Conservation (phyloP, 768 basidiomycete genomes). For the Suillus tomentosus region DNA sequence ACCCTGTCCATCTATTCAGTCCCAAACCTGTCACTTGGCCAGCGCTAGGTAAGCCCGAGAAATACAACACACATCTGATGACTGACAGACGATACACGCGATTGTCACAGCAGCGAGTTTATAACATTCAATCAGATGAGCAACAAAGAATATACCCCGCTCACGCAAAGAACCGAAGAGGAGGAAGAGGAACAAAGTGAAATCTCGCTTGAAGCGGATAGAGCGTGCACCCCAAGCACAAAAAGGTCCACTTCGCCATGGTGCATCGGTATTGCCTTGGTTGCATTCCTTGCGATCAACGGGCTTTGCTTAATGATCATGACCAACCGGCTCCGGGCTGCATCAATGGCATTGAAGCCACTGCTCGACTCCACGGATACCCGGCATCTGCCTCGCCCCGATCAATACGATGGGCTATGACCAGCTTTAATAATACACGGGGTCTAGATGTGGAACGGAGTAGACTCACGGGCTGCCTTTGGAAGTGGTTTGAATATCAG, state of each 20-base stretch:
- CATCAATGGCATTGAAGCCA: slow-evolving; percentile 21
- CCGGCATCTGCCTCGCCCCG: slow-evolving; percentile 30
- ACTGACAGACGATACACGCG: not conserved
- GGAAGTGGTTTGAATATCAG: not conserved
- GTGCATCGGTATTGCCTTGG: slow-evolving; percentile 21
- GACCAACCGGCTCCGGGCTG: slow-evolving; percentile 20
- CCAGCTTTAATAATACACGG: not conserved
- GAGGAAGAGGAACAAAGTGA: slow-evolving; percentile 16
- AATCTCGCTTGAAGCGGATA: not conserved
- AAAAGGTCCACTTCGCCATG: slow-evolving; percentile 8
- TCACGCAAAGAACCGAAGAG: slow-evolving; percentile 14
- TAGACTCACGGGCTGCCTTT: not conserved
- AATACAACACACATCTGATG: not conserved
- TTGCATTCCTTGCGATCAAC: slow-evolving; percentile 27
- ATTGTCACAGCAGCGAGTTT: not conserved
- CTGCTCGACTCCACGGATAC: slow-evolving; percentile 25
- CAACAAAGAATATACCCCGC: slow-evolving; percentile 15
- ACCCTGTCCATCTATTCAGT: not conserved
- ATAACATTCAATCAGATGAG: slow-evolving; percentile 21
- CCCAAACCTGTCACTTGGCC: not conserved
- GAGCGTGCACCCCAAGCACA: not conserved
- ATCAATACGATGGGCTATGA: slow-evolving; percentile 34
- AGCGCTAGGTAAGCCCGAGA: slow-evolving; percentile 1
- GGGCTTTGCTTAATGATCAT: slow-evolving; percentile 22
- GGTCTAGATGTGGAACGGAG: not conserved